Evolutionary conservation across 306 rosid genomes (phyloP).

Genomic region (Lablab purpureus): DNA sequence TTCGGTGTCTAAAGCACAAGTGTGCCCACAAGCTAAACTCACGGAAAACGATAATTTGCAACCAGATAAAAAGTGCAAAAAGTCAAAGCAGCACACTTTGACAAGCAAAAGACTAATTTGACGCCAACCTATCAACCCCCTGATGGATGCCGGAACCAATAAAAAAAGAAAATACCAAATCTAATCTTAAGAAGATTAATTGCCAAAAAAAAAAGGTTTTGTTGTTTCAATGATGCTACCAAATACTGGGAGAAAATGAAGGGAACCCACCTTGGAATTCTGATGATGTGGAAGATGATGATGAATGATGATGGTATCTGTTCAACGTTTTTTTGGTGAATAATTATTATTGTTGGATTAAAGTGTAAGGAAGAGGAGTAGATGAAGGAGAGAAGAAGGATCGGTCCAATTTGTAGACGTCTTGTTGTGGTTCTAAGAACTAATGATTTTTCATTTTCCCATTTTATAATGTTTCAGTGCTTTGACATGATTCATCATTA

Average conservation of each 20-base stretch:
- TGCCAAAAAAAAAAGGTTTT: not conserved
- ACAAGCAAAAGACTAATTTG: conserved; percentile 40
- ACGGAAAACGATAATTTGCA: conserved; percentile 33
- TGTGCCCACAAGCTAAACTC: conserved; percentile 34
- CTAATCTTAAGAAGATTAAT: conserved; percentile 28
- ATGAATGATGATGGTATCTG: conserved; percentile 35
- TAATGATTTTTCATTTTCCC: conserved; percentile 43
- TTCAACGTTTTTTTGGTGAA: conserved; percentile 2
- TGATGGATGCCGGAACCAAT: not conserved
- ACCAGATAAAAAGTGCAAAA: conserved; percentile 6
- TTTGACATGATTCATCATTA: conserved; percentile 52
- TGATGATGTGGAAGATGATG: conserved; percentile 44
- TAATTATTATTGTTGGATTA: conserved; percentile 26
- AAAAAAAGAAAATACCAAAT: not conserved
- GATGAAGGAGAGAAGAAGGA: conserved; percentile 39
- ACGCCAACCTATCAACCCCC: conserved; percentile 16
- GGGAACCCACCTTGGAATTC: conserved; percentile 50
- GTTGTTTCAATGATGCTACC: not conserved
- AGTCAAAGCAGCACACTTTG: conserved; percentile 50
- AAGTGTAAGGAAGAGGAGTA: conserved; percentile 25
- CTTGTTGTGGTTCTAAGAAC: conserved; percentile 52
- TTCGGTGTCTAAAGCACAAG: conserved; percentile 16
- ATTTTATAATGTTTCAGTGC: conserved; percentile 46
- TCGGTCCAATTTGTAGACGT: conserved; percentile 57
- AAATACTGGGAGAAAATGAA: conserved; percentile 38